Evolutionary conservation across 177 flowering plant species (phyloP), one percentile per base, ranked within the genome.

Genomic region (Vitis hybrid): DNA sequence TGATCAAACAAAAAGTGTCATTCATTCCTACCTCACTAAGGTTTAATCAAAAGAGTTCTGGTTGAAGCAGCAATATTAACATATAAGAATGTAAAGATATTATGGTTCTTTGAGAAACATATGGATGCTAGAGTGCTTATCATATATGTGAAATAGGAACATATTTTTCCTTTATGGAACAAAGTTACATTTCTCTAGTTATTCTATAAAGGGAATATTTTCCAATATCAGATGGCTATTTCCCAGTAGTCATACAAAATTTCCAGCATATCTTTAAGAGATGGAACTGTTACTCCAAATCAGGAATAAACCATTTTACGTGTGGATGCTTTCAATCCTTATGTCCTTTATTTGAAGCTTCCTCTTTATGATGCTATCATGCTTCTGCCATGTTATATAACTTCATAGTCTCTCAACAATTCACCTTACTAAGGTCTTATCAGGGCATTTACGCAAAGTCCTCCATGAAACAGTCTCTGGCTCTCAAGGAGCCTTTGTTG

Each of bases 1-100:
- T 94, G 87, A 68, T 35, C 52, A 51, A 10, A 41, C 5, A 57
- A 57, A 15, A 54, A 11, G n/a, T 17, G 32, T 14, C 55, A 52
- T 46, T 63, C 46, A 50, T 53, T 18, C 14, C 1, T 20, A 14
- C 57, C 57, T 11, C n/a, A 54, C n/a, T 54, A 13, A 13, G 57
- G 57, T 54, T 35, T 35, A 35, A 35, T 35, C 41, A 35, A 35
- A 35, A 35, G 41, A 35, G 41, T 35, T 35, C 41, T 35, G 41
- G 41, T 35, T 35, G 41, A 35, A 35, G 41, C 41, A 35, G 17
- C 15, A 62, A 50, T 4, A 49, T 49, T 10, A 18, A 56, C 3
- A 35, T 9, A 57, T 13, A 11, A 51, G 57, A 12, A 67, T 57
- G 7, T 24, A 18, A 24, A 27, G 13, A 59, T 12, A 59, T 35